These are phyloP conservation scores for Lobulomyces angularis DNA, from an alignment of 192 early-diverging fungal species.

Conservation along the genomic window DNA sequence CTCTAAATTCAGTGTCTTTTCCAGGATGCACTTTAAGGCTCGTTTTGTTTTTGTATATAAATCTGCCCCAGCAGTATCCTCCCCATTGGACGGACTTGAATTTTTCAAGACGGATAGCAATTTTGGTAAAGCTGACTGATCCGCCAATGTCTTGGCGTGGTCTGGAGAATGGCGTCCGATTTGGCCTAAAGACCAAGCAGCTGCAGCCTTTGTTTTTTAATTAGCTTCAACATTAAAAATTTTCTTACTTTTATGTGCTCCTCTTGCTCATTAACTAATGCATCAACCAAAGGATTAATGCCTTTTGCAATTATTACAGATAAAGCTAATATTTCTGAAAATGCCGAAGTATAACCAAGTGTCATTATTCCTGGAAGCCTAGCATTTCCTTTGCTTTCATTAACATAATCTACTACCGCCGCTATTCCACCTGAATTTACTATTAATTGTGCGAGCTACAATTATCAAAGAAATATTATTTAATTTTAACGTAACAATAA, in stretches of 20 bases:
- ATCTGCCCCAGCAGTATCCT: constrained; percentile 26
- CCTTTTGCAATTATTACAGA: constrained; percentile 45
- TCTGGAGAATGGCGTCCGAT: constrained; percentile 48
- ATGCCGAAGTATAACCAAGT: constrained; percentile 45
- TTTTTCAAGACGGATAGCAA: constrained; percentile 25
- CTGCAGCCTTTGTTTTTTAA: constrained; percentile 24
- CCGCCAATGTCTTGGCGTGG: constrained; percentile 44
- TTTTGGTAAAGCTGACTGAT: constrained; percentile 38
- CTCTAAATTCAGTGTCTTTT: constrained; percentile 37
- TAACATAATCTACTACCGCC: constrained; percentile 42
- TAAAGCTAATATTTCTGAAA: constrained; percentile 43
- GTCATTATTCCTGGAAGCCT: constrained; percentile 47
- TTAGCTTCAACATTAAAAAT: constrained; percentile 5
- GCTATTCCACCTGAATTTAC: constrained; percentile 48
- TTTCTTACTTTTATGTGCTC: constrained; percentile 38
- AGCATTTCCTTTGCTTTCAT: constrained; percentile 31
- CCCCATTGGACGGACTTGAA: constrained; percentile 6
- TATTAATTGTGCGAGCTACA: constrained; percentile 42
- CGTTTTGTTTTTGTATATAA: constrained; percentile 41
- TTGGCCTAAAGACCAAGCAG: constrained; percentile 44
- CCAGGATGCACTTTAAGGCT: constrained; percentile 36
- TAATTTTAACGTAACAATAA: neutral
- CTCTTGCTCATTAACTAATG: constrained; percentile 32
- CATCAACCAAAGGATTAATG: constrained; percentile 30
- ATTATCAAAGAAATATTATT: neutral